Evolutionary conservation across 176 grass and related monocot species (phyloP).

Genomic region (Melocanna baccifera): DNA sequence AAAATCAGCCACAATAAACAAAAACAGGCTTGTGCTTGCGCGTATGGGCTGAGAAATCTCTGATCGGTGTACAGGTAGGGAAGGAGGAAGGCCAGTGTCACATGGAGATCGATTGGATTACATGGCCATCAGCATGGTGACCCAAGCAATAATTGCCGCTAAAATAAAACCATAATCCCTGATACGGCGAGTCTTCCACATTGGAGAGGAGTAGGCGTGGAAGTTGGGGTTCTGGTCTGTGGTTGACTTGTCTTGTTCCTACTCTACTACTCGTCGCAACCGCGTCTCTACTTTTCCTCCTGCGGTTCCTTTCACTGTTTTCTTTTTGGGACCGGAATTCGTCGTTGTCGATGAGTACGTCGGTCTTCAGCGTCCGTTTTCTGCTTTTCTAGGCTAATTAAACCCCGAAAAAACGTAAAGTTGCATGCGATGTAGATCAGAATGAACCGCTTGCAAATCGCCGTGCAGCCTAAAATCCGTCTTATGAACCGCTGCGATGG

Average conservation of each 20-base stretch:
- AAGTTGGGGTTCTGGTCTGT: not conserved
- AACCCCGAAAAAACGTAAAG: not conserved
- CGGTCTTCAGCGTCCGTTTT: not conserved
- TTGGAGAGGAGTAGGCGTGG: not conserved
- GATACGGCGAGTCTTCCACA: not conserved
- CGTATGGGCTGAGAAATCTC: not conserved
- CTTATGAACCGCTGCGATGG: not conserved
- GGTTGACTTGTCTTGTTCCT: not conserved
- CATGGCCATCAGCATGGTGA: not conserved
- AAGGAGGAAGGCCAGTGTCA: not conserved
- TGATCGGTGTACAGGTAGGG: too few species aligned
- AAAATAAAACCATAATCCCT: not conserved
- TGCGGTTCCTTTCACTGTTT: not conserved
- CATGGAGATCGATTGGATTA: not conserved
- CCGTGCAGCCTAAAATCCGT: not conserved
- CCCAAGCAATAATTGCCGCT: not conserved
- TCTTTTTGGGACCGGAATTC: not conserved
- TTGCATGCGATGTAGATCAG: not conserved
- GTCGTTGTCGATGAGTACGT: not conserved
- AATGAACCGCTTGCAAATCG: not conserved
- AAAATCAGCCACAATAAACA: too few species aligned
- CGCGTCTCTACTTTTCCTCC: not conserved
- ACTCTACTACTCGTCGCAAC: not conserved
- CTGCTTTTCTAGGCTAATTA: not conserved
- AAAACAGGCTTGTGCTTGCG: not conserved